Conservation (phyloP, 495 filamentous ascomycete genomes). For the Neurospora terricola region DNA sequence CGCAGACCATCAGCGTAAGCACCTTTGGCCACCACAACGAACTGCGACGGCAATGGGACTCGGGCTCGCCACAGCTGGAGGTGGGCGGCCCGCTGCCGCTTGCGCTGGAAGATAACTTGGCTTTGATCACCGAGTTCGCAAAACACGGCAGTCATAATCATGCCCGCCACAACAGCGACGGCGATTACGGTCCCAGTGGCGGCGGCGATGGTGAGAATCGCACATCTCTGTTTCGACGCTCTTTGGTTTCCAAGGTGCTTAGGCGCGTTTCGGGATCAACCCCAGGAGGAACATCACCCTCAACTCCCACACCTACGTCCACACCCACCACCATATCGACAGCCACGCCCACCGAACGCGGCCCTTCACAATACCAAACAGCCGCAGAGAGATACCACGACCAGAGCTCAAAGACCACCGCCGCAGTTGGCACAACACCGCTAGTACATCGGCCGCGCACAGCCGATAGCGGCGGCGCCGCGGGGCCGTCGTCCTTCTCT, state of each 20-base stretch:
- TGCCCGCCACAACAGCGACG: background rate
- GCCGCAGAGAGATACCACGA: background rate
- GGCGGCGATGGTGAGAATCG: background rate
- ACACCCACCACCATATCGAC: background rate
- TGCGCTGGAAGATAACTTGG: background rate
- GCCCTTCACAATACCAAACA: background rate
- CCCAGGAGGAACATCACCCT: background rate
- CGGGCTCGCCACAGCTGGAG: background rate
- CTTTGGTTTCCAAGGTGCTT: slow-evolving; percentile 10
- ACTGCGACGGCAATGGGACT: background rate
- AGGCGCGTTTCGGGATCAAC: background rate
- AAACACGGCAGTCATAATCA: background rate
- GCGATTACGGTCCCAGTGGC: background rate
- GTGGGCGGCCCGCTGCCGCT: background rate
- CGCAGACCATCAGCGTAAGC: background rate
- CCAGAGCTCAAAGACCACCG: background rate
- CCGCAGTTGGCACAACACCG: background rate
- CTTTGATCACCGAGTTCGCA: background rate
- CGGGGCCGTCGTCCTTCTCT: background rate
- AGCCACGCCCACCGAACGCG: background rate
- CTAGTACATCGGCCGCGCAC: background rate
- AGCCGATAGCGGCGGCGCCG: background rate
- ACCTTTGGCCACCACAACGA: background rate
- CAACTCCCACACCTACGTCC: background rate
- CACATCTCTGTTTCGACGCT: slow-evolving; percentile 2